A percentile compares a stretch with the other conserved stretches of the same genome.
Evolutionary conservation across 2,329 filamentous ascomycete species (phyloP).

Genomic region (Chaetomium strumarium): DNA sequence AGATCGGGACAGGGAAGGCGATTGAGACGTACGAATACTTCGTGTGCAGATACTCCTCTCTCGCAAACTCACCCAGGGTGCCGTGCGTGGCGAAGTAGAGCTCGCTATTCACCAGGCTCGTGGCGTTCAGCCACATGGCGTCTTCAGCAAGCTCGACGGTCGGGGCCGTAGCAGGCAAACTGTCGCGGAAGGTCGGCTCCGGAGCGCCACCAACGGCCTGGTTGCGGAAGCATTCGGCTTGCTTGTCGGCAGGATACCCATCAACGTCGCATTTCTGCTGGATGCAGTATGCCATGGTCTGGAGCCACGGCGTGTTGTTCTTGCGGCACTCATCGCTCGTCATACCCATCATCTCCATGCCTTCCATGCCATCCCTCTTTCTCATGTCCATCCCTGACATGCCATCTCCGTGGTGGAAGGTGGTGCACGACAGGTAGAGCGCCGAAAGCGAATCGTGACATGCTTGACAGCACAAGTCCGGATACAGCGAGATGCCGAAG

Average conservation of each 20-base stretch:
- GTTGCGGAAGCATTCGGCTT: background rate
- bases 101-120: background rate
- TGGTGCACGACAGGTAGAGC: background rate
- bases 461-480: background rate
- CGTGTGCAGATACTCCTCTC: background rate
- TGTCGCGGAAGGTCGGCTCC: background rate
- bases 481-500: background rate
- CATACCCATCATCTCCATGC: background rate
- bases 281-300: slow-evolving; percentile 1
- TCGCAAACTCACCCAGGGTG: background rate
- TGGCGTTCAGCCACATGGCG: background rate
- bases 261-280: background rate
- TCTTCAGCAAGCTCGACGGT: background rate
- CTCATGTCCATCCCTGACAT: background rate
- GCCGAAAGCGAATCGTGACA: background rate
- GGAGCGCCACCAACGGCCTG: background rate
- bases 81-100: background rate
- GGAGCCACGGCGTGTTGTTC: background rate
- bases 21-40: background rate
- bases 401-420: background rate
- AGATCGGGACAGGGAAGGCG: background rate
- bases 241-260: background rate
- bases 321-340: background rate
- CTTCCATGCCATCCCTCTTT: background rate
- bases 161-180: background rate